A percentile compares a stretch with the other conserved stretches of the same genome.
Evolutionary conservation across 2,329 filamentous ascomycete species (phyloP).

Genomic region (Celoporthe dispersa): DNA sequence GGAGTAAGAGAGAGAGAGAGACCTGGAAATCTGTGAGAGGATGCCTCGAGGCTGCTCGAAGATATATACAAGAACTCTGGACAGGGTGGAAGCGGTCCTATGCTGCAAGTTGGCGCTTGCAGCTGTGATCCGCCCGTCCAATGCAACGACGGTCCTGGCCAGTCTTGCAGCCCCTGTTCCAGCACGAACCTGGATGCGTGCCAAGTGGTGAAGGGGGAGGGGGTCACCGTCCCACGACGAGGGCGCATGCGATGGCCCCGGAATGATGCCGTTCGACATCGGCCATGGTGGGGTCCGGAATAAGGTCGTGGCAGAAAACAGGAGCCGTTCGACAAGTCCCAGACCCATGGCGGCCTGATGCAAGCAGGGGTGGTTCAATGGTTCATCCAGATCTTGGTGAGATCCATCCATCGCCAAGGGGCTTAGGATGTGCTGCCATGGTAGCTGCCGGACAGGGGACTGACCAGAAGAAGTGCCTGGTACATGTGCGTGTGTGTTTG

Average conservation of each 20-base stretch:
- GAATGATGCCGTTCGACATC: constrained; percentile 31
- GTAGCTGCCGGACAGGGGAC: neutral
- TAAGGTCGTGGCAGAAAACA: constrained; percentile 30
- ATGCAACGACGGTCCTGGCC: constrained; percentile 7
- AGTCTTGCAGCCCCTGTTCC: constrained; percentile 15
- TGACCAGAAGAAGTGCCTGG: neutral
- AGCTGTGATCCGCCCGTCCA: constrained; percentile 9
- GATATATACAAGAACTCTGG: constrained; percentile 22
- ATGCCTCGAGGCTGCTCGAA: constrained; percentile 1
- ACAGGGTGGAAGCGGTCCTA: neutral
- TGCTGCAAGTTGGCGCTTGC: constrained; percentile 5
- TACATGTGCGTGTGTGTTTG: neutral
- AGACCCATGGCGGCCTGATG: constrained; percentile 13
- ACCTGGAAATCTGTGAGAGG: neutral
- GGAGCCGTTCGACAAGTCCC: constrained; percentile 9
- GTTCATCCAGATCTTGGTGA: constrained; percentile 15
- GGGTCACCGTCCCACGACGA: constrained; percentile 19
- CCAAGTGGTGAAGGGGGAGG: neutral
- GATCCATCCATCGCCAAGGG: constrained; percentile 27
- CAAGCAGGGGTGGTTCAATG: constrained; percentile 6
- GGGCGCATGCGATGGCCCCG: constrained; percentile 20
- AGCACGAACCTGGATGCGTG: constrained; percentile 9
- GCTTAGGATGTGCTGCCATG: neutral
- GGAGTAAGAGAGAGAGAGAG: constrained; percentile 10
- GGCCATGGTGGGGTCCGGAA: constrained; percentile 29